Evolutionary conservation across 2,329 filamentous ascomycete species (phyloP), one percentile per base, ranked within the genome.

Genomic region (Colletotrichum tropicicola): DNA sequence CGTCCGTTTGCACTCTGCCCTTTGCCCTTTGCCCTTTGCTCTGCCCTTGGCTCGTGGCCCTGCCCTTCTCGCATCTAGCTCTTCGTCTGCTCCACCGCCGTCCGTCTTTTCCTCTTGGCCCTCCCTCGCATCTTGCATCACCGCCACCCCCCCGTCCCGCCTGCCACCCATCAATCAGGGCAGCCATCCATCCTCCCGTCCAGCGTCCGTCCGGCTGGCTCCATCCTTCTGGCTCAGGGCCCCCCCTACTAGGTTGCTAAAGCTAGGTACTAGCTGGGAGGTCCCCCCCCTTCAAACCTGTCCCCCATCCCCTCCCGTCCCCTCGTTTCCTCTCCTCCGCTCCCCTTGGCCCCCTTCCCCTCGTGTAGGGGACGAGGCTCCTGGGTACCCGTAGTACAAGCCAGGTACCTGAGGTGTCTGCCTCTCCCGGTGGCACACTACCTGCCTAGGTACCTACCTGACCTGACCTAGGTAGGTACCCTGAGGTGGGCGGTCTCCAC

Each of bases 101-200:
- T 25, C 19, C 23, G 25, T 43, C 25, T n/a, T 23, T 39, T 28
- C 6, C 19, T 27, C 49, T 28, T 9, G n/a, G n/a, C 27, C 28
- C 45, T 51, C 43, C 23, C 54, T n/a, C 44, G 37, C 53, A 49
- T 49, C 32, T 25, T 55, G 52, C 39, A 45, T 15, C 47, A 13
- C 35, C 30, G 27, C 27, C 52, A 44, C 39, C 39, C 21, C 39
- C 49, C 41, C 21, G 43, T 41, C 59, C 59, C 43, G 59, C 47
- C 43, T 41, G 51, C n/a, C 59, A 52, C 27, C 51, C 25, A 41
- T 49, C 52, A 55, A 45, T 55, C 52, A 55, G 52, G 52, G 52
- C 52, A 55, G 52, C 45, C 53, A 51, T 62, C 37, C 44, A 47
- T 63, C 53, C 35, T 56, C 32, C 43, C 59, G 23, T 51, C 59